phyloP scores from a whole-genome alignment of 345 rosid species.

The Citrus inodora region DNA sequence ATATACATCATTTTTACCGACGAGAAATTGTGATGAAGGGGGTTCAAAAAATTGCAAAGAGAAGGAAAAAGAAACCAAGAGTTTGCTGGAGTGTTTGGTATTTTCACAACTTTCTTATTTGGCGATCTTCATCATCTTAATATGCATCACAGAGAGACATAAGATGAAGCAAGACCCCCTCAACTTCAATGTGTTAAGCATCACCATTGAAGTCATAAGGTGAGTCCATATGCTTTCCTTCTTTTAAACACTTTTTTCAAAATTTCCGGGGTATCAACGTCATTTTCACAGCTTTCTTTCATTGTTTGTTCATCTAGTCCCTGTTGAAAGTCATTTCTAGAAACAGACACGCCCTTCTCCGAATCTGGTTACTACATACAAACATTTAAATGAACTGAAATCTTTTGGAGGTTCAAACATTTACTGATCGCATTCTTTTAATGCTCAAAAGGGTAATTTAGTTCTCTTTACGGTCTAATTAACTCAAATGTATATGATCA shows the following conservation, averaged over 20 bases:
- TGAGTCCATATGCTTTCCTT: not conserved
- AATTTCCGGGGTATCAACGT: too few relatives aligned
- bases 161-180: constrained; percentile 34
- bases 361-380: too few relatives aligned
- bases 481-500: not conserved
- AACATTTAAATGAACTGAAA: too few relatives aligned
- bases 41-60: not conserved
- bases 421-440: too few relatives aligned
- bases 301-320: too few relatives aligned
- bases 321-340: too few relatives aligned
- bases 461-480: too few relatives aligned
- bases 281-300: too few relatives aligned
- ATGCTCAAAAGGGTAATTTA: not conserved
- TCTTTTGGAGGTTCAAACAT: too few relatives aligned
- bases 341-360: too few relatives aligned
- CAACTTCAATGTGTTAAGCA: constrained; percentile 32
- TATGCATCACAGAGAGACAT: constrained; percentile 35
- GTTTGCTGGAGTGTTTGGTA: constrained; percentile 18
- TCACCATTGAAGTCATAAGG: constrained; percentile 36
- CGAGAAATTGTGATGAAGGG: not conserved
- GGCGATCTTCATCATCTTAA: constrained; percentile 24
- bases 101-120: constrained; percentile 34
- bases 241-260: too few relatives aligned
- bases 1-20: constrained; percentile 24
- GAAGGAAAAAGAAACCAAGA: not conserved